Base-by-base conservation (phyloP, 352 stramenopile genomes). In the Globisporangium paroecandrum region DNA sequence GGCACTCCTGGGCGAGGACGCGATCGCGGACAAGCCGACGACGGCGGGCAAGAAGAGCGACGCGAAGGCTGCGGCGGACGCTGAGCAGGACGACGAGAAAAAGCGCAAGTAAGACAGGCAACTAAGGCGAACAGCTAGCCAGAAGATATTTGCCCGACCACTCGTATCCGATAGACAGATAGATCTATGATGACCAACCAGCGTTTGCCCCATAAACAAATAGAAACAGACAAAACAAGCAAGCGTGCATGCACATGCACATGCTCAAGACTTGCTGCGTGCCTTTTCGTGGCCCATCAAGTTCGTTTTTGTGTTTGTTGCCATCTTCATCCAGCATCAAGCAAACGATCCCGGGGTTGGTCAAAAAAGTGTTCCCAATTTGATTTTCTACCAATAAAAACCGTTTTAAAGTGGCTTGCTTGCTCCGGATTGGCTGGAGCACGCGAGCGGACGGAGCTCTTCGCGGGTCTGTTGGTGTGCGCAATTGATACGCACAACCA, bases 1-100 rank as follows among this genome's bases (percentile, higher is more conserved):
- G 6, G 72, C 66, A 10, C 77, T 91, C 8, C 61, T 82, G 25
- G 76, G 79, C 22, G 53, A 79, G 29, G 68, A 81, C 25, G 67
- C 63, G 18, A 65, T 22, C 57, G 64, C 58, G 24, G 56, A 68
- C 55, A 72, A 54, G 55, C 18, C 41, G 13, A 24, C 7, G 20
- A 12, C 6, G 20, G 47, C 20, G 20, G 47, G 47, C 47, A 55
- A 55, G 47, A 55, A 55, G 47, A 27, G n/a, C n/a, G 29, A 34
- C 22, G 36, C 12, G 36, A 43, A 36, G 8, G 36, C 36, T 27
- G n/a, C n/a, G 24, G 15, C 36, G 38, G 20, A 43, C 7, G 58
- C 25, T 20, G 32, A 63, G 34, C 34, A 63, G 12, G 58, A 36
- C 4, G 36, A 25, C 20, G n/a, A 55, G 47, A n/a, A 55, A 13